Conservation (phyloP, 208 protist species). For the Leishmania tarentolae region DNA sequence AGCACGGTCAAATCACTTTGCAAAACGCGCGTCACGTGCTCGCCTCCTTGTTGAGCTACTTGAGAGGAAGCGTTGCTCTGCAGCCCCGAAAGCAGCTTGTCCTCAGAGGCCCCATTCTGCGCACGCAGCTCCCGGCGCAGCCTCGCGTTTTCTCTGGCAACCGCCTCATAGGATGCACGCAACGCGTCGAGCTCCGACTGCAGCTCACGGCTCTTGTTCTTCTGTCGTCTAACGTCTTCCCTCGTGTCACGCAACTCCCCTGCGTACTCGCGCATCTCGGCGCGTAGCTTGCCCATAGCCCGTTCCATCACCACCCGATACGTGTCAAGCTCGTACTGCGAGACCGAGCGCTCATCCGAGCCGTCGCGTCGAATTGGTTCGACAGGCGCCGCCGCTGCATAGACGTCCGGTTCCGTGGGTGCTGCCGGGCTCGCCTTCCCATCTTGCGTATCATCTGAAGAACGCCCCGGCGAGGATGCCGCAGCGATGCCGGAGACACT, state of each 20-base stretch:
- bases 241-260: conserved; percentile 33
- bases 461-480: not conserved
- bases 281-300: conserved; percentile 46
- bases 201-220: conserved; percentile 15
- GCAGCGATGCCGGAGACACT: not conserved
- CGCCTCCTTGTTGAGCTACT: not conserved
- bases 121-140: conserved; percentile 13
- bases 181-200: conserved; percentile 8
- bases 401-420: not conserved
- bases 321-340: conserved; percentile 51
- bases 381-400: not conserved
- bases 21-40: conserved; percentile 1
- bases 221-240: conserved; percentile 23
- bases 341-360: conserved; percentile 21
- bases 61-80: not conserved
- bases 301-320: conserved; percentile 64
- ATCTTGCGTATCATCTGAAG: not conserved
- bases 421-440: not conserved
- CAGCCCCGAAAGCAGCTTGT: conserved; percentile 2
- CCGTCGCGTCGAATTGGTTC: conserved; percentile 18
- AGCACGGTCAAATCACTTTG: conserved; percentile 31
- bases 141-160: conserved; percentile 12
- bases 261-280: conserved; percentile 40
- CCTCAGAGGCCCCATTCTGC: not conserved
- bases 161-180: not conserved